phyloP scores from a whole-genome alignment of 306 rosid species.

The Abrus precatorius region DNA sequence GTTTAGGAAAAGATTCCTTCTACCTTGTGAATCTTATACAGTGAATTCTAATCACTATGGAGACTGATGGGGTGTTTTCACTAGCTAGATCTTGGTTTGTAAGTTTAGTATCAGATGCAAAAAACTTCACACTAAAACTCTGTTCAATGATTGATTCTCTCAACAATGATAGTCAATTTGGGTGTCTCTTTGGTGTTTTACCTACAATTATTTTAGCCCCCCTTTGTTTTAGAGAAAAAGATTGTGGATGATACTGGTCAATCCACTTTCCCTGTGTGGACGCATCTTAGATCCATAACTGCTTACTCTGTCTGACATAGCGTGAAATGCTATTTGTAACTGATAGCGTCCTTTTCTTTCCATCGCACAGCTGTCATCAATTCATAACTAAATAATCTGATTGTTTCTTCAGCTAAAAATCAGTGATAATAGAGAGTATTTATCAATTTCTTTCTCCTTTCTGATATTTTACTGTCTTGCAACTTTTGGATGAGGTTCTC shows the following conservation, averaged over 20 bases:
- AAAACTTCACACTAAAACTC: conserved; percentile 44
- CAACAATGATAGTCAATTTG: conserved; percentile 5
- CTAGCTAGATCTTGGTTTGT: conserved; percentile 11
- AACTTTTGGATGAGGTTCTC: background rate
- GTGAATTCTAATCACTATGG: background rate
- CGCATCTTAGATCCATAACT: conserved; percentile 22
- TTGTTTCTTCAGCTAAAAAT: background rate
- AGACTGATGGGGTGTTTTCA: conserved; percentile 19
- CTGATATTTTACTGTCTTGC: background rate
- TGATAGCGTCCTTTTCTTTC: conserved; percentile 7
- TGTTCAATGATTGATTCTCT: conserved; percentile 10
- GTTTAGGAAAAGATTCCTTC: conserved; percentile 36
- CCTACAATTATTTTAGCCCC: background rate
- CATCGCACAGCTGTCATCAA: conserved; percentile 14
- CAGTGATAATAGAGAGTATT: background rate
- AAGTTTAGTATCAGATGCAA: conserved; percentile 39
- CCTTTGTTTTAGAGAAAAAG: background rate
- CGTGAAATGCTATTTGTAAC: conserved; percentile 28
- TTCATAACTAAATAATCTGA: conserved; percentile 1
- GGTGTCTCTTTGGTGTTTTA: conserved; percentile 18
- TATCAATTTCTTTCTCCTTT: conserved; percentile 13
- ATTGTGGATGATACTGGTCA: background rate
- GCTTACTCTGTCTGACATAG: conserved; percentile 8
- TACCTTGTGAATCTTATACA: conserved; percentile 24
- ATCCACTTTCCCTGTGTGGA: conserved; percentile 32